These are phyloP conservation scores for Coniochaeta sp. DNA, from an alignment of 2,329 filamentous ascomycete species.

Conservation along the genomic window DNA sequence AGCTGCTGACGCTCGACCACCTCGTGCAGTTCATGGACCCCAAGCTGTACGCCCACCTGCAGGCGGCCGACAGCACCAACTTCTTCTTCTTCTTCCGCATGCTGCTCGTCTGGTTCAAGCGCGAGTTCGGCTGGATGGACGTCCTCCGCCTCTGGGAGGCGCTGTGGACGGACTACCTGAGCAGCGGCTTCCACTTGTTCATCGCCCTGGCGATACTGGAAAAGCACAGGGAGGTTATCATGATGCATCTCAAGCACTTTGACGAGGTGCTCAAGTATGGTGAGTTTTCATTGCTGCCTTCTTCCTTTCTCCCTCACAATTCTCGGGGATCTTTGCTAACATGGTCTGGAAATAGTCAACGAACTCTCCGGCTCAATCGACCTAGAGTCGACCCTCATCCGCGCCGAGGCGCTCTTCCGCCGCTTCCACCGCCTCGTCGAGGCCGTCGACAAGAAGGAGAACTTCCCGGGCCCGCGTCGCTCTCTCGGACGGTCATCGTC, in stretches of 20 bases:
- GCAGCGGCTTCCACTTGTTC: conserved; percentile 89
- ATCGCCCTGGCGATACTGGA: conserved; percentile 90
- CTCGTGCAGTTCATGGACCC: conserved; percentile 96
- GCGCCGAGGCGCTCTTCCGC: conserved; percentile 82
- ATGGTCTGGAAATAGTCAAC: too few relatives aligned
- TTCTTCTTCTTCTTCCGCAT: conserved; percentile 99
- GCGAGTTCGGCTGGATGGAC: conserved; percentile 87
- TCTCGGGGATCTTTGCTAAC: too few relatives aligned
- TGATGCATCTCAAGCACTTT: conserved; percentile 88
- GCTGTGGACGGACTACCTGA: conserved; percentile 88
- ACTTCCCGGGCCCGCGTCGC: conserved; percentile 25
- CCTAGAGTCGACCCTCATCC: conserved; percentile 74
- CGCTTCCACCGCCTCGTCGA: conserved; percentile 86
- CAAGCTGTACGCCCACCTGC: conserved; percentile 82
- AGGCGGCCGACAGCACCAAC: conserved; percentile 89
- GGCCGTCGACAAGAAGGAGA: conserved; percentile 83
- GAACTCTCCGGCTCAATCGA: conserved; percentile 93
- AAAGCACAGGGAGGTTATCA: conserved; percentile 93
- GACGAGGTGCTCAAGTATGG: conserved; percentile 96
- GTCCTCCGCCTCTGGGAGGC: conserved; percentile 85
- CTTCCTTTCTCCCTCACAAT: background rate
- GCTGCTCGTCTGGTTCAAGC: conserved; percentile 98
- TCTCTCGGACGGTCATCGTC: too few relatives aligned
- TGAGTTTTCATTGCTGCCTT: conserved; percentile 47
- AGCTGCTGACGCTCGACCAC: conserved; percentile 86